Percentiles rank a stretch among this genome's conserved stretches.
These are phyloP conservation scores for Penicillium desertorum DNA, from an alignment of 495 filamentous ascomycete genomes.

Conservation along the genomic window DNA sequence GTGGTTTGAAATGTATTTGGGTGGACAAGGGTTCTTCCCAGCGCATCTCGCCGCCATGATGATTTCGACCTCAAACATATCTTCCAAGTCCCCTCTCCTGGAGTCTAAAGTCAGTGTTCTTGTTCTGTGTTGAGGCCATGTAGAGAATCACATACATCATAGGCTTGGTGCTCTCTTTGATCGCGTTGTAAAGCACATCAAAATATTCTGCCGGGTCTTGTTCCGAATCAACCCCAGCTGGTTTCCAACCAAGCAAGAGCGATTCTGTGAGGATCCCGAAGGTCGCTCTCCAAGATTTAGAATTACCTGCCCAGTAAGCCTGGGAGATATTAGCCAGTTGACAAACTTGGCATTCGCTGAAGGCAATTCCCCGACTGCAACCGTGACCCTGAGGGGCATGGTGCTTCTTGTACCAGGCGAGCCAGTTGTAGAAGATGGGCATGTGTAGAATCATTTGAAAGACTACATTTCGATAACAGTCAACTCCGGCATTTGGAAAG, in stretches of 20 bases:
- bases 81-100: neutral
- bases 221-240: neutral
- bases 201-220: conserved; percentile 33
- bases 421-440: conserved; percentile 40
- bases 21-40: neutral
- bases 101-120: neutral
- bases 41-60: neutral
- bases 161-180: neutral
- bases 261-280: neutral
- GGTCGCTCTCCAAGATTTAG: neutral
- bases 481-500: conserved; percentile 13
- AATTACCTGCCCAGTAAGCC: conserved; percentile 24
- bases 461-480: conserved; percentile 47
- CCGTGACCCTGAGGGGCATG: conserved; percentile 1
- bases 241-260: neutral
- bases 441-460: conserved; percentile 44
- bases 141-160: conserved; percentile 15
- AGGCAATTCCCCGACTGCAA: neutral
- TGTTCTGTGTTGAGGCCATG: neutral
- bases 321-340: conserved; percentile 14
- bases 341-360: conserved; percentile 19
- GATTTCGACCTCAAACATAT: neutral
- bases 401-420: conserved; percentile 13
- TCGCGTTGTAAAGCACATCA: conserved; percentile 13
- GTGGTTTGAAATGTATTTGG: neutral